A percentile compares a stretch with the other conserved stretches of the same genome.
These are phyloP conservation scores for Salvia hispanica DNA, from an alignment of 257 asterid species.

Conservation along the genomic window DNA sequence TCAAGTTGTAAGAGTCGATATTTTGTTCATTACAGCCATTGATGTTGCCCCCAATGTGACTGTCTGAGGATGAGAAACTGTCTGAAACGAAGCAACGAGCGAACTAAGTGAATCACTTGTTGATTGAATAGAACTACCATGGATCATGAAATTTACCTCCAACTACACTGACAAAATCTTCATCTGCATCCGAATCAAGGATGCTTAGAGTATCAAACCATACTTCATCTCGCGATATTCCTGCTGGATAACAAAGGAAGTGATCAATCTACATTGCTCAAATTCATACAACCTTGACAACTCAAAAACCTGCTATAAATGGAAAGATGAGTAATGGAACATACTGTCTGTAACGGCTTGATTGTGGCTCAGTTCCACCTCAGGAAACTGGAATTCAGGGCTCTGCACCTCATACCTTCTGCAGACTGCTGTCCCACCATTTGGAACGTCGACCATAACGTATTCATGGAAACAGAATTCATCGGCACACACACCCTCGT, in stretches of 20 bases:
- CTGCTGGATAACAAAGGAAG: constrained; percentile 35
- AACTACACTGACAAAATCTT: constrained; percentile 60
- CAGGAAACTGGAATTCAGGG: constrained; percentile 27
- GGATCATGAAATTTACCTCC: constrained; percentile 54
- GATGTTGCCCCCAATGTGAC: constrained; percentile 27
- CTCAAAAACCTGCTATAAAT: background rate
- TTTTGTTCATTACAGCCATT: constrained; percentile 14
- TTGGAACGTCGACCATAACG: constrained; percentile 29
- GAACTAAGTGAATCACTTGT: constrained; percentile 1
- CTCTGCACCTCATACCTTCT: constrained; percentile 39
- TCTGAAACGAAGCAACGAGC: constrained; percentile 36
- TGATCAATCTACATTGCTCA: background rate
- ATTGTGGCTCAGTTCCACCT: constrained; percentile 34
- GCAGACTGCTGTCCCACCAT: constrained; percentile 27
- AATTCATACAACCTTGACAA: background rate
- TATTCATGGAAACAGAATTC: constrained; percentile 40
- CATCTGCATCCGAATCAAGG: constrained; percentile 83
- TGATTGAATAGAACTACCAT: background rate
- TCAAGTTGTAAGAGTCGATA: constrained; percentile 1
- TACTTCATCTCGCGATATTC: constrained; percentile 60
- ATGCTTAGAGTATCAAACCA: constrained; percentile 79
- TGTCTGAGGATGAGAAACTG: constrained; percentile 39
- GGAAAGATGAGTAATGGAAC: background rate
- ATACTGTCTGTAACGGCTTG: constrained; percentile 42
- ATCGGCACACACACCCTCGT: constrained; percentile 29